phyloP scores from a whole-genome alignment of 2,329 filamentous ascomycete species.

The Fonsecaea erecta region DNA sequence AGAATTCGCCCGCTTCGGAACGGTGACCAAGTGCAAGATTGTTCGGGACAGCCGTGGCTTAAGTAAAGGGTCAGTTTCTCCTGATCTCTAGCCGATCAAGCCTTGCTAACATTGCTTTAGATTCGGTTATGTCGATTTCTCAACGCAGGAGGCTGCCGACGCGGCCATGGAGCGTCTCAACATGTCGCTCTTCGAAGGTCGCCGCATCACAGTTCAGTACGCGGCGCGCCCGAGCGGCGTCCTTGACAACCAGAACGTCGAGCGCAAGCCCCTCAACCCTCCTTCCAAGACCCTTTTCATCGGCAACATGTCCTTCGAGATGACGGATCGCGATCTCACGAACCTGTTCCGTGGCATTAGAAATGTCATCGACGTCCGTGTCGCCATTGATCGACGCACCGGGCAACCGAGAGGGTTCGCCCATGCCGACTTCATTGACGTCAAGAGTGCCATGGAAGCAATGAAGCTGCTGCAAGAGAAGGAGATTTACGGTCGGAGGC shows the following conservation, averaged over 20 bases:
- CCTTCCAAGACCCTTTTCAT: constrained; percentile 75
- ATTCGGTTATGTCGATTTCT: constrained; percentile 70
- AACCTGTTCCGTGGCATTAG: constrained; percentile 72
- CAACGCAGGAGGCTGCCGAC: constrained; percentile 57
- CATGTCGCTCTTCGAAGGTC: constrained; percentile 66
- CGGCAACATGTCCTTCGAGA: constrained; percentile 84
- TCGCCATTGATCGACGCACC: constrained; percentile 79
- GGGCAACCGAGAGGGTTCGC: constrained; percentile 83
- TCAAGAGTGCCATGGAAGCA: constrained; percentile 67
- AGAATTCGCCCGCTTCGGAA: constrained; percentile 64
- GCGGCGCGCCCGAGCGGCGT: constrained; percentile 44
- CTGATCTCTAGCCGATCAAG: background rate
- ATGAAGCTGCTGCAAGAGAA: constrained; percentile 61
- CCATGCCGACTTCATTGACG: constrained; percentile 76
- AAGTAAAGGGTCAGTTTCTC: constrained; percentile 67
- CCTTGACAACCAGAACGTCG: constrained; percentile 1
- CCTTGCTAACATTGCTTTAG: constrained; percentile 46
- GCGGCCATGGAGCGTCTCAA: constrained; percentile 63
- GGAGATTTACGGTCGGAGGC: constrained; percentile 66
- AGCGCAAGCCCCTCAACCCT: constrained; percentile 40
- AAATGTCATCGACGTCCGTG: constrained; percentile 75
- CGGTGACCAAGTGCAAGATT: constrained; percentile 58
- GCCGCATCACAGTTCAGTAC: constrained; percentile 66
- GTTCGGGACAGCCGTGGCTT: constrained; percentile 66
- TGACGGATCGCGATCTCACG: constrained; percentile 82